Evolutionary conservation across 441 rosid genomes (phyloP).

Genomic region (Omphalea diandra): DNA sequence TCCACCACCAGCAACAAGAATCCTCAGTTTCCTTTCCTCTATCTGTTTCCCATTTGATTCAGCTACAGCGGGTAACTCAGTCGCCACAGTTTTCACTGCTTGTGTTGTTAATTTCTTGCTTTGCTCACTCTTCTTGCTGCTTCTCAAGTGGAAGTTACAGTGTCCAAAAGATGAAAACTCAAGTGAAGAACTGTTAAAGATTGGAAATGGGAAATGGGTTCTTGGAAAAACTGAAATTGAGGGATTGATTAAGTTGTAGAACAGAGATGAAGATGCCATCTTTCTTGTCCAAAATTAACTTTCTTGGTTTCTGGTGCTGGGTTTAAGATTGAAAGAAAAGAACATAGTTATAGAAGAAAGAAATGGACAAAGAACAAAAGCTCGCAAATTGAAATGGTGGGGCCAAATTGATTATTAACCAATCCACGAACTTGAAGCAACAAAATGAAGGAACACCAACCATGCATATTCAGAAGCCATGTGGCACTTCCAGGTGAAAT

Average conservation of each 20-base stretch:
- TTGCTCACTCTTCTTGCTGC: constrained; percentile 24
- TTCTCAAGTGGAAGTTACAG: constrained; percentile 26
- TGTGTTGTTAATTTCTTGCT: constrained; percentile 26
- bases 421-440: constrained; percentile 17
- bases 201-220: constrained; percentile 47
- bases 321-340: background rate
- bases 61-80: constrained; percentile 23
- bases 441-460: constrained; percentile 27
- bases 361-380: no score
- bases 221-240: constrained; percentile 46
- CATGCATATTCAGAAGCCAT: constrained; percentile 31
- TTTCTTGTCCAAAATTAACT: background rate
- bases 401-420: background rate
- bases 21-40: constrained; percentile 41
- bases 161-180: constrained; percentile 41
- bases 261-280: constrained; percentile 65
- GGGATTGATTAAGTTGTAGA: constrained; percentile 49
- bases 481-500: constrained; percentile 37
- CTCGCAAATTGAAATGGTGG: no score
- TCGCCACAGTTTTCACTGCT: constrained; percentile 46
- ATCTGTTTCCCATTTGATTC: constrained; percentile 22
- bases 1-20: constrained; percentile 90
- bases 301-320: background rate
- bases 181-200: constrained; percentile 28
- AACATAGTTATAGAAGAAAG: background rate